Base-by-base conservation (phyloP, 306 rosid species). In the Gastrolobium bilobum region DNA sequence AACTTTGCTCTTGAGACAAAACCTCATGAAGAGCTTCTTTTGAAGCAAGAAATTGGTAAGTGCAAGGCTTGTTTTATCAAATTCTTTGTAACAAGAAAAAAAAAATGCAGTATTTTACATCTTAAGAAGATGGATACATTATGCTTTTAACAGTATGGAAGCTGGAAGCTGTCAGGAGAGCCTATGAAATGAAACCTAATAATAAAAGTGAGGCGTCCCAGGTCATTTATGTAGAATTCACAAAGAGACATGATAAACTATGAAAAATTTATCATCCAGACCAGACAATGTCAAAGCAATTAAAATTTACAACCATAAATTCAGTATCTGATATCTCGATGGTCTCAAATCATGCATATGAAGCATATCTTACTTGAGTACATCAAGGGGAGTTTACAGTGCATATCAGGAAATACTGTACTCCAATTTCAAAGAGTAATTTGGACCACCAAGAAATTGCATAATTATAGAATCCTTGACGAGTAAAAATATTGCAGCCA, bases 401-500 rank as follows among this genome's bases (percentile, higher is more conserved):
- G 7, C 59, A 79, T 13, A 50, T 51, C 64, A 50, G 3, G 35
- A 5, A 29, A 58, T 26, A 46, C 11, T 11, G 29, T 42, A 20
- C 43, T 26, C 29, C 34, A 47, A 14, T 50, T 26, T 50, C 26
- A 20, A 20, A 20, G 0, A 20, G 26, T 20, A 20, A 68, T 11
- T 68, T 43, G 20, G 64, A 7, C 47, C 40, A 6, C 2, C 14
- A 34, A 58, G 62, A 82, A 77, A 11, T 9, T 4, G 2, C 10
- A 48, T 31, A 26, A 50, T 30, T 40, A 44, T 29, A 30, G 39
- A 51, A 13, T 73, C 79, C 34, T 34, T 33, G 11, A 70, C 57
- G 40, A 70, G 69, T 31, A 68, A 66, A 66, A 54, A 42, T 26
- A 4, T 46, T 66, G 13, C 26, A 69, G 75, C 48, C 40, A 20